These are phyloP conservation scores for Camelina neglecta DNA, from an alignment of 345 rosid genomes.

Conservation along the genomic window DNA sequence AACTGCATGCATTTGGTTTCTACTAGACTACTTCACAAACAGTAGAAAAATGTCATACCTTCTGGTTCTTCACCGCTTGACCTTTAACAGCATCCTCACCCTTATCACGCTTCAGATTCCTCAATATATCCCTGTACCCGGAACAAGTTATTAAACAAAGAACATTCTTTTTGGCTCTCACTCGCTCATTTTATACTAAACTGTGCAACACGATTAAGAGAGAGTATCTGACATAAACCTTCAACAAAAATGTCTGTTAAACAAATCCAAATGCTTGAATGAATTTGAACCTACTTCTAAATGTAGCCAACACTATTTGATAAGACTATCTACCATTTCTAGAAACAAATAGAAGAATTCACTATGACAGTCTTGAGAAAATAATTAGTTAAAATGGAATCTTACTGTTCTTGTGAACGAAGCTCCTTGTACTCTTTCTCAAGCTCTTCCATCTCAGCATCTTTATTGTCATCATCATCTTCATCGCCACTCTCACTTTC, in stretches of 20 bases:
- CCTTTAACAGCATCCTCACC: constrained; percentile 89
- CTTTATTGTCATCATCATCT: constrained; percentile 37
- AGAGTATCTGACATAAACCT: background rate
- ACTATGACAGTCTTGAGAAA: background rate
- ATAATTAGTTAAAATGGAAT: background rate
- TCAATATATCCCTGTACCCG: constrained; percentile 60
- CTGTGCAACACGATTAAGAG: background rate
- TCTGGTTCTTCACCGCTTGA: constrained; percentile 90
- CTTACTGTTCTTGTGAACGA: constrained; percentile 77
- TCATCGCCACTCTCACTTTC: constrained; percentile 55
- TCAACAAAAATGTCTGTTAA: background rate
- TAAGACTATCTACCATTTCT: constrained; percentile 5
- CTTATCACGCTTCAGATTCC: constrained; percentile 74
- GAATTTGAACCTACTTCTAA: constrained; percentile 5
- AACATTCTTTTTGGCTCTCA: background rate
- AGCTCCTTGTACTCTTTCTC: constrained; percentile 77
- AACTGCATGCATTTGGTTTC: background rate
- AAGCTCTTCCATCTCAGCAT: constrained; percentile 80
- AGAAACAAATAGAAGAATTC: constrained; percentile 7
- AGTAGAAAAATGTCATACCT: constrained; percentile 47
- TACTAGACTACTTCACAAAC: background rate
- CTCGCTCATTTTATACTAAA: background rate
- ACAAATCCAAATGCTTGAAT: background rate
- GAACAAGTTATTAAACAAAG: constrained; percentile 13
- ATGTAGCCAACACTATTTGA: constrained; percentile 1